A percentile compares a stretch with the other conserved stretches of the same genome.
phyloP scores from a whole-genome alignment of 1,284 basidiomycete species.

The Phellopilus nigrolimitatus region DNA sequence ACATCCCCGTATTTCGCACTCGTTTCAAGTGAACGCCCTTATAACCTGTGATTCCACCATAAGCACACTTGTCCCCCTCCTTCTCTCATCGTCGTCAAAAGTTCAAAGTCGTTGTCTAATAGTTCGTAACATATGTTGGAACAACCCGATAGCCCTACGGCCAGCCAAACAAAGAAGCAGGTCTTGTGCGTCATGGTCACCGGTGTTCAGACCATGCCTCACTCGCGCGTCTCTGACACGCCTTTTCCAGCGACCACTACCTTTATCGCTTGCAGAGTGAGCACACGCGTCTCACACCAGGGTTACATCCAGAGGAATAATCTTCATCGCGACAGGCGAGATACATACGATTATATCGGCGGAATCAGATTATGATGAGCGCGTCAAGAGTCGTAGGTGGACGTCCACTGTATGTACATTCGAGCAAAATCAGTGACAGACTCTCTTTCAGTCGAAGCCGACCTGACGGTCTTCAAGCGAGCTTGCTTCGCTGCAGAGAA shows the following conservation, averaged over 20 bases:
- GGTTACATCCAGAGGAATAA: not conserved
- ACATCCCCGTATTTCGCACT: not conserved
- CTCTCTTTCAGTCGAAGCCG: slow-evolving; percentile 12
- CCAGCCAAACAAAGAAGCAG: slow-evolving; percentile 19
- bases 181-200: slow-evolving; percentile 15
- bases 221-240: not conserved
- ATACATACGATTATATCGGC: slow-evolving; percentile 19
- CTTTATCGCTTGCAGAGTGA: slow-evolving; percentile 18
- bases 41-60: slow-evolving; percentile 6
- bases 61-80: not conserved
- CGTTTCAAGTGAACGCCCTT: slow-evolving; percentile 6
- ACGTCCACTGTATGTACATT: not conserved
- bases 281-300: not conserved
- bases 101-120: not conserved
- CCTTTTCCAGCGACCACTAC: slow-evolving; percentile 17
- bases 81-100: not conserved
- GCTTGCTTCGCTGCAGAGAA: slow-evolving; percentile 18
- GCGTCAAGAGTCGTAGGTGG: slow-evolving; percentile 12
- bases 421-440: too few relatives aligned
- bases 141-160: slow-evolving; percentile 17
- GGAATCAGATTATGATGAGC: slow-evolving; percentile 16
- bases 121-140: slow-evolving; percentile 11
- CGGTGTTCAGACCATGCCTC: not conserved
- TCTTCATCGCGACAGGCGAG: slow-evolving; percentile 10
- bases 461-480: slow-evolving; percentile 18